Conservation (phyloP, 2,329 filamentous ascomycete genomes). For the Thyridium curvatum region DNA sequence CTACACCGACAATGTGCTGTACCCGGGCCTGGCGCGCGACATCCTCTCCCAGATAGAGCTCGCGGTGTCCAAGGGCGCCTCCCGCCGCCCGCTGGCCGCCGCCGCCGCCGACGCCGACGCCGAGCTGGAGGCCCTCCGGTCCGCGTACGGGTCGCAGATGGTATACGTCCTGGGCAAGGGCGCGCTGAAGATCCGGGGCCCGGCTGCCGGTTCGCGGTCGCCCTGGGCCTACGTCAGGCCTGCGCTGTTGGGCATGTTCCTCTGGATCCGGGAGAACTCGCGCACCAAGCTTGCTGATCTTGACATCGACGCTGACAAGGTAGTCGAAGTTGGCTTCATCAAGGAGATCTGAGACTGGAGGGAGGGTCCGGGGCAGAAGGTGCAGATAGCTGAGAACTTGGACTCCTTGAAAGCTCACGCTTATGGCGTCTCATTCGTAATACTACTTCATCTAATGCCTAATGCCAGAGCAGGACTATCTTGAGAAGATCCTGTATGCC, state of each 20-base stretch:
- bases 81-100: too few species aligned
- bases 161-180: slow-evolving; percentile 57
- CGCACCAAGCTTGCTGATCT: slow-evolving; percentile 60
- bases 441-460: too few species aligned
- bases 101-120: slow-evolving; percentile 5
- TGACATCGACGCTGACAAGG: slow-evolving; percentile 48
- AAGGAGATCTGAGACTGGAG: slow-evolving; percentile 61
- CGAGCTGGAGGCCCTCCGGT: slow-evolving; percentile 36
- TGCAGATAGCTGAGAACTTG: too few species aligned
- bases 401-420: too few species aligned
- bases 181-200: slow-evolving; percentile 44
- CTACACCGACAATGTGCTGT: slow-evolving; percentile 66
- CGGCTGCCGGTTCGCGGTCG: not conserved
- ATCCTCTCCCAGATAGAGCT: slow-evolving; percentile 55
- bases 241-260: slow-evolving; percentile 46
- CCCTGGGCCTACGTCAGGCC: slow-evolving; percentile 30
- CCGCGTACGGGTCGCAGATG: slow-evolving; percentile 39
- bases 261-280: slow-evolving; percentile 62
- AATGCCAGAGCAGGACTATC: too few species aligned
- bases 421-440: too few species aligned
- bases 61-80: too few species aligned
- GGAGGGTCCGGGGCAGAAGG: too few species aligned
- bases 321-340: slow-evolving; percentile 65
- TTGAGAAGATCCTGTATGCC: too few species aligned
- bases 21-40: slow-evolving; percentile 49